Base-by-base conservation (phyloP, 352 stramenopile species). In the Globisporangium perplexum region DNA sequence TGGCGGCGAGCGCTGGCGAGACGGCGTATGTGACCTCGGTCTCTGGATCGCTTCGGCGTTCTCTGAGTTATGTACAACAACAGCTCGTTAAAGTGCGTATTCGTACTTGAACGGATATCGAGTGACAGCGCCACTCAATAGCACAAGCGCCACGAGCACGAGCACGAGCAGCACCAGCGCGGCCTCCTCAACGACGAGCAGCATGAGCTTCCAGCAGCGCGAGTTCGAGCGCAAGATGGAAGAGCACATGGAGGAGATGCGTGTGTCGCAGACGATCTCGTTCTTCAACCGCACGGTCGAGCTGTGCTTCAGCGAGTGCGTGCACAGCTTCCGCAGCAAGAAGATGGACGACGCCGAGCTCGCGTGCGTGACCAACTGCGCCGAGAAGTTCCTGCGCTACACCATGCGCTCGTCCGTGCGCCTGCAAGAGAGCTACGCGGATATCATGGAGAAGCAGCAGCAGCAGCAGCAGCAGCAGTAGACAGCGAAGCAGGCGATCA, bases 201-300 rank as follows among this genome's bases (percentile, higher is more conserved):
- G 20, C 53, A 92, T 78, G 69, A 83, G 77, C 71, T 46, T 57
- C 51, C 56, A 62, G 50, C 78, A 92, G 66, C 82, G 82, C 50
- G 82, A 93, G 56, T 90, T 93, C 56, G 79, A 93, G 74, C 82
- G 82, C 69, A 90, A 93, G 71, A 93, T 93, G 82, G 82, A 93
- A 69, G 75, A 92, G 80, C 81, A 94, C 73, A 78, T 96, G 53
- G 85, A 96, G 67, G 79, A 93, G 71, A 92, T 92, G 81, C 85
- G 88, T 68, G 82, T 95, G 66, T 88, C 87, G 62, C 84, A 94
- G 73, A 91, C 78, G 30, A 90, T 93, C 59, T 71, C 74, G 53
- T 90, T 91, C 70, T 96, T 95, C 68, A 96, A 88, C 68, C 80
- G 84, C 69, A 90, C 88, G 45, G 85, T 96, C 26, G 87, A 94